A percentile compares a stretch with the other conserved stretches of the same genome.
phyloP scores from a whole-genome alignment of 1,139 yeast genomes.

The Sugiyamaella pinicola region DNA sequence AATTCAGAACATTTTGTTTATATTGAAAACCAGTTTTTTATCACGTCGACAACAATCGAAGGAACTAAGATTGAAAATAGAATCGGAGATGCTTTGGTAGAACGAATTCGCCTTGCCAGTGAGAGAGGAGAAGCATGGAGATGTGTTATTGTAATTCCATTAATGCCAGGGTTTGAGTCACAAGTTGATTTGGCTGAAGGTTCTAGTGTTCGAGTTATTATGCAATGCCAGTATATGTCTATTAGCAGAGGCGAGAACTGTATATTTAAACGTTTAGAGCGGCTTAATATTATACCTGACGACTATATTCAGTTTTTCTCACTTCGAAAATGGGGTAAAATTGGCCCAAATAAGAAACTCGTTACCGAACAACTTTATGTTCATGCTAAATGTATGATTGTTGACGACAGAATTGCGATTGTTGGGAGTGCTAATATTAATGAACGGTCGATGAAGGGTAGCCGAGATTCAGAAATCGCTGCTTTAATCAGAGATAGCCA shows the following conservation, averaged over 20 bases:
- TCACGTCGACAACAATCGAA: constrained; percentile 84
- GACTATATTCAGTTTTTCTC: constrained; percentile 92
- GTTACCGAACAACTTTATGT: constrained; percentile 91
- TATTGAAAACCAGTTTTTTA: constrained; percentile 91
- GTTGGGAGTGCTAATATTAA: constrained; percentile 97
- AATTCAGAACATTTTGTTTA: constrained; percentile 91
- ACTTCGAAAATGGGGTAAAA: constrained; percentile 91
- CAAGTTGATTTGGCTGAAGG: constrained; percentile 95
- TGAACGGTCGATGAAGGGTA: constrained; percentile 93
- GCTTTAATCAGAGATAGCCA: constrained; percentile 84
- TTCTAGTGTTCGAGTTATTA: constrained; percentile 87
- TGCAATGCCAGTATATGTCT: constrained; percentile 95
- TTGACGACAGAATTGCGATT: constrained; percentile 90
- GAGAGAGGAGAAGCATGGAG: constrained; percentile 79
- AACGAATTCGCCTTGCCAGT: constrained; percentile 86
- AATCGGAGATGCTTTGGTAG: constrained; percentile 96
- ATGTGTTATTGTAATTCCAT: constrained; percentile 86
- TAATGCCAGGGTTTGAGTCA: constrained; percentile 97
- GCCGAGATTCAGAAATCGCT: constrained; percentile 92
- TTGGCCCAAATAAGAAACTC: constrained; percentile 72
- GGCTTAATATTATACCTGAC: constrained; percentile 78
- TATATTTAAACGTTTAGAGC: constrained; percentile 77
- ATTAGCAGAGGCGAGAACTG: constrained; percentile 92
- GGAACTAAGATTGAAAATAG: constrained; percentile 84
- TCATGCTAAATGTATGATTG: constrained; percentile 89